These are phyloP conservation scores for Phytophthora crassamura DNA, from an alignment of 352 stramenopile genomes.

Conservation along the genomic window DNA sequence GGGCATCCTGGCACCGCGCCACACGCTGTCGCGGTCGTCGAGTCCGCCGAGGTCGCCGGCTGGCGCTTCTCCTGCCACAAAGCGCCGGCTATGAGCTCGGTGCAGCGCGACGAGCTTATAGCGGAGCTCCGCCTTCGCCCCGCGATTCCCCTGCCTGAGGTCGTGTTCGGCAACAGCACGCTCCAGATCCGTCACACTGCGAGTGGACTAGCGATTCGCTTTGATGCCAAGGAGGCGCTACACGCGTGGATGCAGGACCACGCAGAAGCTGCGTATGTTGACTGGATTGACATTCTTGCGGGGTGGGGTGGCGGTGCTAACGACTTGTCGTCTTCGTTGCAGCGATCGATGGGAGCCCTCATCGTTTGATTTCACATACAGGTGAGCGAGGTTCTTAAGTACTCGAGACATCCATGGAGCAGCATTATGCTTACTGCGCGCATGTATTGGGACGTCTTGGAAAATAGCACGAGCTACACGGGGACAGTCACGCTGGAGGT, in stretches of 20 bases:
- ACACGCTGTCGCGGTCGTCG: conserved; percentile 3
- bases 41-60: conserved; percentile 39
- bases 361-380: conserved; percentile 70
- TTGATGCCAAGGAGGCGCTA: conserved; percentile 51
- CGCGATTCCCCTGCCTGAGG: conserved; percentile 58
- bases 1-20: background rate
- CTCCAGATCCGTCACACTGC: conserved; percentile 40
- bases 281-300: background rate
- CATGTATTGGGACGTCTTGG: background rate
- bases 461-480: conserved; percentile 39
- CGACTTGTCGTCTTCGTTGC: background rate
- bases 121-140: conserved; percentile 36
- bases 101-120: conserved; percentile 39
- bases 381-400: conserved; percentile 21
- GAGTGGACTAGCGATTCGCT: conserved; percentile 43
- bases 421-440: background rate
- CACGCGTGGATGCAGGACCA: conserved; percentile 48
- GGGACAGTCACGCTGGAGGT: conserved; percentile 40
- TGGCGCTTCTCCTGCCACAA: conserved; percentile 54
- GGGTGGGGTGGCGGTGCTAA: background rate
- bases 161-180: conserved; percentile 57
- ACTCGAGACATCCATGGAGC: background rate
- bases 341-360: conserved; percentile 41
- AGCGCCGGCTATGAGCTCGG: conserved; percentile 51
- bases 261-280: conserved; percentile 18